Evolutionary conservation across 2,329 filamentous ascomycete genomes (phyloP), one percentile per base, ranked within the genome.

Genomic region (Hortaea werneckii): DNA sequence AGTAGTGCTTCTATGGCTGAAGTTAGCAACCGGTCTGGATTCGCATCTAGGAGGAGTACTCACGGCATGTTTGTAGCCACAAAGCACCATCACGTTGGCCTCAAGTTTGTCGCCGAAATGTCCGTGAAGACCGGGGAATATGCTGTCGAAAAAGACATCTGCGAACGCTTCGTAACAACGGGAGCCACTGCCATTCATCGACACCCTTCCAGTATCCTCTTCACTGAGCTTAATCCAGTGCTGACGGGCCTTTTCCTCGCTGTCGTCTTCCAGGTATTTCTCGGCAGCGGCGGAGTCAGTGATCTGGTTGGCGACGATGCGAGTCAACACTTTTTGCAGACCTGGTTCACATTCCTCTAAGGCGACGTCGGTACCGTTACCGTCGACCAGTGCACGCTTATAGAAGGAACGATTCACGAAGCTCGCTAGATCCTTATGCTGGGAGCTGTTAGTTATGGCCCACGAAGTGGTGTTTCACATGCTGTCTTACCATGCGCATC

Each of bases 31-130:
- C 28, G 20, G 40, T 27, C 12, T 6, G 29, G 5, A 12, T 29
- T n/a, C 8, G 29, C 6, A 48, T 47, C 49, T 29, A 52, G 46
- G 20, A 20, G 20, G 20, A 4, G 20, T 20, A 35, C 32, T 35
- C 4, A 4, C 32, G 9, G 51, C 48, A 20, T 48, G 26, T 1
- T 32, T 43, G 40, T 55, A 55, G 4, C 46, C 51, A 12, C 41
- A 47, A 5, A 55, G 47, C 8, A 55, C 37, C 35, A 54, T 54
- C n/a, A 55, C 27, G 5, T 52, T 32, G 5, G 52, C 42, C 2
- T 37, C 29, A 26, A 48, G 43, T 12, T 3, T 35, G n/a, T 35
- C 32, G 9, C 29, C 47, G 37, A 52, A 55, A 37, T 46, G 47
- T 4, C 30, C 30, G 11, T 37, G 44, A 8, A 55, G 40, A 8